Percentiles rank a stretch among this genome's conserved stretches.
Conservation (phyloP, 2,329 filamentous ascomycete genomes). For the Diaporthe vexans region DNA sequence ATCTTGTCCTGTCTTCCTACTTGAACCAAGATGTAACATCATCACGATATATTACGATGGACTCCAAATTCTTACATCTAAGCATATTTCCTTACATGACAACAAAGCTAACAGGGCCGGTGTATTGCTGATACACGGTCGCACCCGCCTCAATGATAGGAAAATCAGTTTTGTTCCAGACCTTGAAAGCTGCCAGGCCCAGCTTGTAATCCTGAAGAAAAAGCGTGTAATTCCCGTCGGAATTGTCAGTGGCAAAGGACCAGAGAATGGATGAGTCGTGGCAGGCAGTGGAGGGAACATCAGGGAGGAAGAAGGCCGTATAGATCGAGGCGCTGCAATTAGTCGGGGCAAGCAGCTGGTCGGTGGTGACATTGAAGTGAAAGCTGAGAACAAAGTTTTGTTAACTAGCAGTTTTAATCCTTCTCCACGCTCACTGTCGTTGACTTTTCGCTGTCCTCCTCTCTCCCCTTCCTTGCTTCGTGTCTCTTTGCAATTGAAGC, state of each 20-base stretch:
- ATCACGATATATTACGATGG: no score
- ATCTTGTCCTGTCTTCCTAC: no score
- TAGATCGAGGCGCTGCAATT: constrained; percentile 38
- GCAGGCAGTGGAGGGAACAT: constrained; percentile 62
- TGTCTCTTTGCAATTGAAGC: background rate
- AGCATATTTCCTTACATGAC: background rate
- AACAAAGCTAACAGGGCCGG: background rate
- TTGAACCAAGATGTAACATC: no score
- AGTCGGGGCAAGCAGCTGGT: constrained; percentile 40
- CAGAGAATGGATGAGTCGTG: constrained; percentile 56
- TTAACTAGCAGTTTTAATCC: background rate
- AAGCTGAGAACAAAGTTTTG: constrained; percentile 30
- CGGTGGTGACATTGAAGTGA: constrained; percentile 42
- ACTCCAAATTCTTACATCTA: no score
- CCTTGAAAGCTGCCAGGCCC: background rate
- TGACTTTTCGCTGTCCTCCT: no score
- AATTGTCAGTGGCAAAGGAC: constrained; percentile 41
- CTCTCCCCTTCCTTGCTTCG: background rate
- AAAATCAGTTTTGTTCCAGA: constrained; percentile 16
- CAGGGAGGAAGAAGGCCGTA: constrained; percentile 57
- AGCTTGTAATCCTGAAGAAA: background rate
- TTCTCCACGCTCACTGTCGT: background rate
- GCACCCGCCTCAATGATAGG: background rate
- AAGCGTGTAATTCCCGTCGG: constrained; percentile 15
- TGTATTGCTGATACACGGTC: constrained; percentile 18